Evolutionary conservation across 2,329 filamentous ascomycete species (phyloP).

Genomic region (Microascus cirrosus): DNA sequence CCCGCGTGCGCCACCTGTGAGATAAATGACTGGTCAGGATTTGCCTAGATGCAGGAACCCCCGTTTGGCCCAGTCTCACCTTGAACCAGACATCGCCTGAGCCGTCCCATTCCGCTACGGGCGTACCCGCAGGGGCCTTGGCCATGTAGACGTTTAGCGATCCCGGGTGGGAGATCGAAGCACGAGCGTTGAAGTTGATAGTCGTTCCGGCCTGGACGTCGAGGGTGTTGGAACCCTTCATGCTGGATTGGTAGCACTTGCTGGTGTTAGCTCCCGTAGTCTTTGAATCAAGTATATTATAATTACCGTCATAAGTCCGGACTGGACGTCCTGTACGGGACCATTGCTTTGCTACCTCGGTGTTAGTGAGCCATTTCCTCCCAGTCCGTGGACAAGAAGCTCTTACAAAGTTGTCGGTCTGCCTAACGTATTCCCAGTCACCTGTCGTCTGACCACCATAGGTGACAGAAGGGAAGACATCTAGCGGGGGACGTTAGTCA

Average conservation of each 20-base stretch:
- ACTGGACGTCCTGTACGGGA: conserved; percentile 34
- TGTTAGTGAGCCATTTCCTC: neutral
- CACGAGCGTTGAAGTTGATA: conserved; percentile 20
- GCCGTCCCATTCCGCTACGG: conserved; percentile 22
- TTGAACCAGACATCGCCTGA: conserved; percentile 28
- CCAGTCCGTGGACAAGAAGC: neutral
- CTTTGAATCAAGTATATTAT: neutral
- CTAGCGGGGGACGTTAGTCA: conserved; percentile 12
- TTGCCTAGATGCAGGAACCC: too few relatives aligned
- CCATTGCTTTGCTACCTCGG: conserved; percentile 27
- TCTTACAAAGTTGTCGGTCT: conserved; percentile 29
- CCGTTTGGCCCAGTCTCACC: conserved; percentile 16
- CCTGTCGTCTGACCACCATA: conserved; percentile 17
- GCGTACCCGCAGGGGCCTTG: conserved; percentile 19
- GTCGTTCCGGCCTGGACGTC: conserved; percentile 13
- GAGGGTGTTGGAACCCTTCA: conserved; percentile 26
- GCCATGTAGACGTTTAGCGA: conserved; percentile 24
- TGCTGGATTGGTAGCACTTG: conserved; percentile 31
- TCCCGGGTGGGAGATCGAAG: conserved; percentile 28
- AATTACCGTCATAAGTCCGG: conserved; percentile 27
- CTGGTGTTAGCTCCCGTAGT: too few relatives aligned
- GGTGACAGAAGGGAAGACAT: conserved; percentile 28
- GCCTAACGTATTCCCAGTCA: conserved; percentile 35
- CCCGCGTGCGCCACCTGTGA: conserved; percentile 18
- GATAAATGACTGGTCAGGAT: too few relatives aligned